Base-by-base conservation (phyloP, 179 eudicot genomes). In the Amaranthus tricolor region DNA sequence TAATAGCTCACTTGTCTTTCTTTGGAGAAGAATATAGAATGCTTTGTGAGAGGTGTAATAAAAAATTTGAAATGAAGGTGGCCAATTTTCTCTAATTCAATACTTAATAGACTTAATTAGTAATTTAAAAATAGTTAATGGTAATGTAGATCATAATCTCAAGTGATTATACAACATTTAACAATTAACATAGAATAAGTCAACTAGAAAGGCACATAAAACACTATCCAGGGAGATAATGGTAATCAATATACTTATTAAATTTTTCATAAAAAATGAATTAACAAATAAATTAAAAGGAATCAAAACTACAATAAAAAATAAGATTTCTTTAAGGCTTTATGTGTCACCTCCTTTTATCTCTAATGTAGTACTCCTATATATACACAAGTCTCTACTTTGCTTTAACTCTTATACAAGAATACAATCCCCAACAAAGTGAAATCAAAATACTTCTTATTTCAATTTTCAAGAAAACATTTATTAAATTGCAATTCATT, bases 151-250 rank as follows among this genome's bases (percentile, higher is more conserved):
- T 40, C 50, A 63, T 43, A 63, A 62, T 63, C 67, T 14, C 3
- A n/a, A 63, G 8, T 40, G 19, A 63, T 63, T 63, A 8, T 59
- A 15, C 43, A 24, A 61, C 44, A 5, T 61, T 24, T 24, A 14
- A 43, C 43, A 61, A 21, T 61, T 7, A 63, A 43, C 43, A 20
- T 19, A 61, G 43, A 59, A 61, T 21, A 21, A 5, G 5, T 9
- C 9, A 20, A 40, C 67, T 63, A 63, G 67, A 63, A n/a, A 63
- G 67, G 67, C 40, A 31, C 40, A 31, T 63, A 40, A 63, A 40
- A 24, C 49, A 63, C 50, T 6, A 63, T 13, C 50, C 40, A 63
- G 9, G 2, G 9, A 40, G 67, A 63, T 63, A 14, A 14, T 63
- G 20, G 7, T 5, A 43, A 43, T 63, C 7, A 6, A 40, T 1